Evolutionary conservation across 305 asterid genomes (phyloP).

Genomic region (Solanum hybrid): DNA sequence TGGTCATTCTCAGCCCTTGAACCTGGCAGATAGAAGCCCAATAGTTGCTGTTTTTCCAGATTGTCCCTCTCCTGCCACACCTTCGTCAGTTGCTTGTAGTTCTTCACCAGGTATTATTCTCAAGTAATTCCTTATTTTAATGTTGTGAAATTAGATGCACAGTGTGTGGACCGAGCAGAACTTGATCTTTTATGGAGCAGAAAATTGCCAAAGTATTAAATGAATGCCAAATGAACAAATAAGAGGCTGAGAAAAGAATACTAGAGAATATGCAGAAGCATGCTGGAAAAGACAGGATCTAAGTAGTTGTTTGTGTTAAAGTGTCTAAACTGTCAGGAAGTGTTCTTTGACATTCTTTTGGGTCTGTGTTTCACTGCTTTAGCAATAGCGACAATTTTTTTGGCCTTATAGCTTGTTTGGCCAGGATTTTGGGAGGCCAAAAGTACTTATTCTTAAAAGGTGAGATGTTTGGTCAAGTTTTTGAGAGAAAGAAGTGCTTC

Average conservation of each 20-base stretch:
- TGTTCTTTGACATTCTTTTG: background rate
- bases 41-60: conserved; percentile 35
- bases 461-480: background rate
- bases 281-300: background rate
- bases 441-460: background rate
- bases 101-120: conserved; percentile 73
- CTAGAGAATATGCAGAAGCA: background rate
- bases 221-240: background rate
- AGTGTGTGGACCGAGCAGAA: background rate
- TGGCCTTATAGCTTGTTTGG: background rate
- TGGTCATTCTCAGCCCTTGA: conserved; percentile 28
- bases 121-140: background rate
- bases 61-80: conserved; percentile 69
- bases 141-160: background rate
- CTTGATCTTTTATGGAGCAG: background rate
- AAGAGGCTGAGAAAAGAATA: background rate
- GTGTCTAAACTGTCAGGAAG: background rate
- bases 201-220: background rate
- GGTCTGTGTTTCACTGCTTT: background rate
- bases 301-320: background rate
- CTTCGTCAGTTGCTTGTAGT: conserved; percentile 78
- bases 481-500: background rate
- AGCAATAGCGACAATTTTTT: background rate
- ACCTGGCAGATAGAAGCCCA: conserved; percentile 57
- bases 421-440: background rate